A percentile compares a stretch with the other conserved stretches of the same genome.
Evolutionary conservation across 1,284 basidiomycete species (phyloP).

Genomic region (Ganoderma lingzhi): DNA sequence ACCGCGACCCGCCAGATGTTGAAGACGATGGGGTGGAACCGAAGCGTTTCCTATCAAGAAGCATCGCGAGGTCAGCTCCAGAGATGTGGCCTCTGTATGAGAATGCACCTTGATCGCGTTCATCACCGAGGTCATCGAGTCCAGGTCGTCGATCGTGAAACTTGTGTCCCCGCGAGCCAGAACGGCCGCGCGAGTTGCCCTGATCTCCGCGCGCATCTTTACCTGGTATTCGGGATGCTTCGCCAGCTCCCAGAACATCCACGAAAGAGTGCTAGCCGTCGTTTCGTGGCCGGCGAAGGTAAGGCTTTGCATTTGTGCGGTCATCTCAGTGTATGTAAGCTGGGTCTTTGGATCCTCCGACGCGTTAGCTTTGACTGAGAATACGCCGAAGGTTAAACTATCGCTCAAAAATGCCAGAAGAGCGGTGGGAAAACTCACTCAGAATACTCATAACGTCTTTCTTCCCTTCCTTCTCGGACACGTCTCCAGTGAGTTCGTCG

Average conservation of each 20-base stretch:
- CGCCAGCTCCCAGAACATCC: slow-evolving; percentile 42
- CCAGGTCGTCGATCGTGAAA: slow-evolving; percentile 41
- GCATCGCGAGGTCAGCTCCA: neutral
- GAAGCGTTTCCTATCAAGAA: slow-evolving; percentile 45
- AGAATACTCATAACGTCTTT: slow-evolving; percentile 52
- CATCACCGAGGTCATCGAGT: slow-evolving; percentile 37
- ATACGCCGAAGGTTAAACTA: neutral
- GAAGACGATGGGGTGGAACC: slow-evolving; percentile 47
- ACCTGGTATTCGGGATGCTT: slow-evolving; percentile 40
- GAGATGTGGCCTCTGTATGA: neutral
- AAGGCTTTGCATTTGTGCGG: slow-evolving; percentile 59
- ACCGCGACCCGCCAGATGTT: slow-evolving; percentile 42
- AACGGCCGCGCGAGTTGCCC: slow-evolving; percentile 29
- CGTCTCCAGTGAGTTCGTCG: slow-evolving; percentile 22
- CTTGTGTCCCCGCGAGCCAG: slow-evolving; percentile 37
- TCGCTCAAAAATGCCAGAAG: no score
- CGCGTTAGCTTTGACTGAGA: slow-evolving; percentile 59
- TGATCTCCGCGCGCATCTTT: slow-evolving; percentile 40
- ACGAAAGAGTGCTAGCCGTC: slow-evolving; percentile 37
- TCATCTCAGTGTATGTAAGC: slow-evolving; percentile 54
- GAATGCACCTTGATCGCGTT: slow-evolving; percentile 25
- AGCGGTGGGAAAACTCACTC: slow-evolving; percentile 34
- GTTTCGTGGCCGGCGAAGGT: slow-evolving; percentile 39
- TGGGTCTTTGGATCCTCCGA: slow-evolving; percentile 51
- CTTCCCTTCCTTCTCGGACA: slow-evolving; percentile 23